Conservation (phyloP, 306 rosid species). For the Urtica urens region DNA sequence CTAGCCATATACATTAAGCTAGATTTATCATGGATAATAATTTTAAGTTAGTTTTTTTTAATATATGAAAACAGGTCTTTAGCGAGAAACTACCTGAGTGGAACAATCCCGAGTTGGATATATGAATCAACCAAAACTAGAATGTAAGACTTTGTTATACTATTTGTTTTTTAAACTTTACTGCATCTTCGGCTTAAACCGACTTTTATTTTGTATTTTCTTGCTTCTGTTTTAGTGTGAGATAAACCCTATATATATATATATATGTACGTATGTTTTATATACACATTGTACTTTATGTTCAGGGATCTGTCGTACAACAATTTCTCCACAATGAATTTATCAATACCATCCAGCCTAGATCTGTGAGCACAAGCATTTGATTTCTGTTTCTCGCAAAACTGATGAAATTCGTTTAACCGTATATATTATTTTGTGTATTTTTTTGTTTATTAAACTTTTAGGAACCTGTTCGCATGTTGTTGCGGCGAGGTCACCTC, state of each 20-base stretch:
- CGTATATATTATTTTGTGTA: too few species aligned
- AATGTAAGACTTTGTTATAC: neutral
- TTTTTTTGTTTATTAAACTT: neutral
- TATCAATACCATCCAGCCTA: neutral
- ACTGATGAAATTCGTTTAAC: too few species aligned
- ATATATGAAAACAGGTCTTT: slow-evolving; percentile 11
- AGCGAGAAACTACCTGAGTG: slow-evolving; percentile 8
- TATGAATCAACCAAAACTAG: neutral
- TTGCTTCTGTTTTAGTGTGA: too few species aligned
- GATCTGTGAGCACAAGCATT: too few species aligned
- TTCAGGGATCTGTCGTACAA: slow-evolving; percentile 16
- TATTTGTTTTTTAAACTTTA: too few species aligned
- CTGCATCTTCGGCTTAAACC: too few species aligned
- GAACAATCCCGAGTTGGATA: slow-evolving; percentile 11
- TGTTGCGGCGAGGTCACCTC: slow-evolving; percentile 1
- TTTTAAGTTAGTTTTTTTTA: neutral
- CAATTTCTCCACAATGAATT: neutral
- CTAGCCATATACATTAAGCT: too few species aligned
- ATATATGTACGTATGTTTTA: too few species aligned
- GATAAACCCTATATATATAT: too few species aligned
- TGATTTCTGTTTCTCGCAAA: too few species aligned
- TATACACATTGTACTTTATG: too few species aligned
- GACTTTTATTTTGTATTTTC: too few species aligned
- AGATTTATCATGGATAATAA: neutral
- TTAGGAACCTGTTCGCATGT: slow-evolving; percentile 15